Evolutionary conservation across 164 flowering plant species (phyloP), one percentile per base, ranked within the genome.

Genomic region (Buxus sempervirens): DNA sequence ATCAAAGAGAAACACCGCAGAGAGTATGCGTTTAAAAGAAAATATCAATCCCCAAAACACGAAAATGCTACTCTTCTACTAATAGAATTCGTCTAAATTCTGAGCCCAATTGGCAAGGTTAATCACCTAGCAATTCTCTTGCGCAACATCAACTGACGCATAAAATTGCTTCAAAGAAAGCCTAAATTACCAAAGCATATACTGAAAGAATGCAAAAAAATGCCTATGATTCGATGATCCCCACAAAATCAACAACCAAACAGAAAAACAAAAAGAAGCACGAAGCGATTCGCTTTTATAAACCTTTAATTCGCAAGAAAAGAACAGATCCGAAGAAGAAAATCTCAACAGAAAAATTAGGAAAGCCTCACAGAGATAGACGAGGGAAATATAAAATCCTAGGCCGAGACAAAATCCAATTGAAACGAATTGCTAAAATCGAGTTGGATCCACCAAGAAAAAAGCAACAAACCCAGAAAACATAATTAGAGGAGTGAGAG

Each of bases 251-350:
- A 60, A 6, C 26, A n/a, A 25, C 6, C 21, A 20, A 32, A n/a
- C n/a, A n/a, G n/a, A n/a, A 18, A 60, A 60, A 32, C 23, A 20
- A 60, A 27, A 60, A 28, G 38, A n/a, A n/a, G 42, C 41, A 32
- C 13, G n/a, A 60, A 6, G 18, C 22, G 36, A 62, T 38, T 15
- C 23, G 45, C 54, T 24, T 42, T 45, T 16, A 8, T 1, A 27
- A 62, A n/a, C 26, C 27, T 27, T 23, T 24, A 42, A 62, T 21
- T 45, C 13, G 15, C 18, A 64, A 64, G 67, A 25, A 64, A 64
- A 49, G 57, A 64, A 51, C 58, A 64, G 67, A 64, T 64, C 67
- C 67, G 42, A 1, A 21, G 21, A 24, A 25, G 23, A 27, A 20
- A 20, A n/a, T n/a, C 18, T 45, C 2, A 45, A 45, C 1, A 45